Evolutionary conservation across 2,329 filamentous ascomycete species (phyloP).

Genomic region (Clonostachys rosea): DNA sequence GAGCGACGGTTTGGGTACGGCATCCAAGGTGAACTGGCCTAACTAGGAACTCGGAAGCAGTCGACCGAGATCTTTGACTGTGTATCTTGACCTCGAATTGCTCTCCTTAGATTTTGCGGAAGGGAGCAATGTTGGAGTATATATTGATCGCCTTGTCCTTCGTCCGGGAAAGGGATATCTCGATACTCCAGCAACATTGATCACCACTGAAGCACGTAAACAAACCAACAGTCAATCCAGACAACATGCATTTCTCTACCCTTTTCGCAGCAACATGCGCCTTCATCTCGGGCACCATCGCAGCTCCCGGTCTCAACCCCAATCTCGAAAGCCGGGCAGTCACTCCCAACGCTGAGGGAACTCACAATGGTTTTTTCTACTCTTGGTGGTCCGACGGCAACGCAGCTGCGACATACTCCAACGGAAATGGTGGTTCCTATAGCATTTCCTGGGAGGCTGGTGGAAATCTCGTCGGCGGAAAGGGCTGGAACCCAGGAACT

Average conservation of each 20-base stretch:
- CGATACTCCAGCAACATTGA: no score
- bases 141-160: no score
- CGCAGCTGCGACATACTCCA: slow-evolving; percentile 31
- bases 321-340: slow-evolving; percentile 1
- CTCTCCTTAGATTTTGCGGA: no score
- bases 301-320: background rate
- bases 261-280: slow-evolving; percentile 2
- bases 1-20: no score
- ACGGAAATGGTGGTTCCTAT: slow-evolving; percentile 31
- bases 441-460: slow-evolving; percentile 32
- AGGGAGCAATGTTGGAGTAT: no score
- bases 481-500: slow-evolving; percentile 51
- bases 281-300: slow-evolving; percentile 1
- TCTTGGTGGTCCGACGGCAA: slow-evolving; percentile 36
- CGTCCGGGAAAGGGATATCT: no score
- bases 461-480: slow-evolving; percentile 51
- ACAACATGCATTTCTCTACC: slow-evolving; percentile 4
- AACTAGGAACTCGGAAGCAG: no score
- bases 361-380: slow-evolving; percentile 33
- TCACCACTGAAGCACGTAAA: background rate
- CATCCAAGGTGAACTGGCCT: no score
- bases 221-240: background rate
- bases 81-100: no score
- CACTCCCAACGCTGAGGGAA: slow-evolving; percentile 21
- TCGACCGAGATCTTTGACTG: no score